phyloP scores from a whole-genome alignment of 768 basidiomycete species.

The Nevesoporus exiguus region DNA sequence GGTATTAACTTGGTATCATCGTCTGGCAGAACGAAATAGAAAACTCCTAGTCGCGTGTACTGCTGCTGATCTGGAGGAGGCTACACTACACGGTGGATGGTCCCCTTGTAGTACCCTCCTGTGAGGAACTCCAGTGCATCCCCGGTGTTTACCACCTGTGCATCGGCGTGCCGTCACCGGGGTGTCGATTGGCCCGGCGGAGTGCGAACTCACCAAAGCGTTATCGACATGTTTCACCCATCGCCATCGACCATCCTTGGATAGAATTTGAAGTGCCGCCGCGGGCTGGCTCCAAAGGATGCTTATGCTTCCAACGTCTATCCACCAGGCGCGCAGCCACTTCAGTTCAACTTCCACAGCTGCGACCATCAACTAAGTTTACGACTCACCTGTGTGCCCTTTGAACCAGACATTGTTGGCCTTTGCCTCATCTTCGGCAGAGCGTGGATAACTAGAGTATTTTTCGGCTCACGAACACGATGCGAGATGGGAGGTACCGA shows the following conservation, averaged over 20 bases:
- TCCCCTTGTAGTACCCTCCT: slow-evolving; percentile 57
- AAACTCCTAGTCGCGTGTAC: slow-evolving; percentile 50
- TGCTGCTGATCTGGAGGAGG: slow-evolving; percentile 53
- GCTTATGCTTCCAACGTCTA: slow-evolving; percentile 54
- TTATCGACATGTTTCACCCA: slow-evolving; percentile 60
- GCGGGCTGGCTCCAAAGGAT: slow-evolving; percentile 63
- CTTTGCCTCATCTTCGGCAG: slow-evolving; percentile 46
- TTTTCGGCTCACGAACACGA: not conserved
- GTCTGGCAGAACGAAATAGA: slow-evolving; percentile 55
- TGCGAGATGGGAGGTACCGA: slow-evolving; percentile 24
- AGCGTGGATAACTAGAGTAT: slow-evolving; percentile 44
- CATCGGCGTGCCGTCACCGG: not conserved
- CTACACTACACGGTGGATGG: slow-evolving; percentile 59
- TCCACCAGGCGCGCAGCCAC: not conserved
- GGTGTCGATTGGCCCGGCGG: not conserved
- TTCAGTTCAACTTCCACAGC: not conserved
- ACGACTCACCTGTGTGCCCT: slow-evolving; percentile 49
- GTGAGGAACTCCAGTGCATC: slow-evolving; percentile 60
- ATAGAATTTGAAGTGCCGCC: slow-evolving; percentile 54
- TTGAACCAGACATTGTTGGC: slow-evolving; percentile 58
- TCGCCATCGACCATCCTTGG: slow-evolving; percentile 49
- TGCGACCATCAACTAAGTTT: no score
- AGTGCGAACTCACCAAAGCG: slow-evolving; percentile 40
- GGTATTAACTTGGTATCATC: slow-evolving; percentile 49
- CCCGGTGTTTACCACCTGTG: slow-evolving; percentile 56